phyloP scores from a whole-genome alignment of 768 basidiomycete genomes.

The Podaxis sp. region DNA sequence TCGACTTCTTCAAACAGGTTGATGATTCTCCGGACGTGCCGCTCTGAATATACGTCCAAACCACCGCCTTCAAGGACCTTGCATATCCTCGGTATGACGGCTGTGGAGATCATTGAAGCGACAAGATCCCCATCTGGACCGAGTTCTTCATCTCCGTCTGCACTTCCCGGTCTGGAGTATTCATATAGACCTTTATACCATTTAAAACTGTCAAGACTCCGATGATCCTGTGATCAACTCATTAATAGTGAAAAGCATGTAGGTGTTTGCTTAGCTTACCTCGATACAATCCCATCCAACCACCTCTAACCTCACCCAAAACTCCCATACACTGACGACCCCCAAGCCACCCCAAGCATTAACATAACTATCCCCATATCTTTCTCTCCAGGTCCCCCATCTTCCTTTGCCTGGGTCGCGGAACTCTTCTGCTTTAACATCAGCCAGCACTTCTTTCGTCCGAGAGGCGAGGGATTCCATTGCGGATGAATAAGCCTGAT shows the following conservation, averaged over 20 bases:
- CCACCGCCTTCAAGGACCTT: constrained; percentile 78
- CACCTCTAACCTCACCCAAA: constrained; percentile 87
- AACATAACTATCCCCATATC: constrained; percentile 76
- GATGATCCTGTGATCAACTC: constrained; percentile 36
- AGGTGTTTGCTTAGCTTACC: constrained; percentile 37
- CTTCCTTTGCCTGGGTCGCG: constrained; percentile 69
- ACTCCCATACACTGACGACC: constrained; percentile 89
- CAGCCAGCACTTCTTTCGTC: constrained; percentile 61
- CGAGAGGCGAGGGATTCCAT: constrained; percentile 49
- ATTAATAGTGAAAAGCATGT: background rate
- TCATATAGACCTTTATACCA: constrained; percentile 82
- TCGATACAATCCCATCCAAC: constrained; percentile 87
- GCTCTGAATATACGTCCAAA: constrained; percentile 76
- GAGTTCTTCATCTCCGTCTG: constrained; percentile 42
- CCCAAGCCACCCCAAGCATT: constrained; percentile 93
- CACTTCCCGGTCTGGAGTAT: constrained; percentile 61
- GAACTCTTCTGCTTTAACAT: constrained; percentile 86
- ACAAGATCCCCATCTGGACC: constrained; percentile 88
- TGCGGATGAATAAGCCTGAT: constrained; percentile 66
- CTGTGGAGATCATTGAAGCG: constrained; percentile 83
- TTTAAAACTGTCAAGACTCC: constrained; percentile 71
- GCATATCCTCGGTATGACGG: constrained; percentile 71
- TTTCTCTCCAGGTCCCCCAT: constrained; percentile 70
- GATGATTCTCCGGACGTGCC: constrained; percentile 56
- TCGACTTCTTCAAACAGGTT: constrained; percentile 83